Conservation (phyloP, 75 land plant genomes). For the Sequoia sempervirens region DNA sequence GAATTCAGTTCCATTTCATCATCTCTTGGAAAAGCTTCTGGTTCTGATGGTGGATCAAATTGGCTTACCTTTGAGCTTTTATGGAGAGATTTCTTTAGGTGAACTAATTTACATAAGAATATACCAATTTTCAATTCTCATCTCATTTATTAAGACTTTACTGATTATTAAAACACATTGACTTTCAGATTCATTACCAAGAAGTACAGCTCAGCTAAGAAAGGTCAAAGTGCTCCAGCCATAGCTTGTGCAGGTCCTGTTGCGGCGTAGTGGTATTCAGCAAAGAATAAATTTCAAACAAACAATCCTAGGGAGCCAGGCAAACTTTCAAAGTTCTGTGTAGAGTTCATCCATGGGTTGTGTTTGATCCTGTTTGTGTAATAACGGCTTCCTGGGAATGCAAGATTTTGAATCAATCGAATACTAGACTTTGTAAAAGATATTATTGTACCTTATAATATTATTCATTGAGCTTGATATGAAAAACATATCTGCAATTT, state of each 20-base stretch:
- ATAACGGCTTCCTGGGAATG: neutral
- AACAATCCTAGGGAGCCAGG: neutral
- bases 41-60: constrained; percentile 49
- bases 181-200: constrained; percentile 75
- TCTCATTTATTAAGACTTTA: neutral
- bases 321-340: neutral
- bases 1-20: constrained; percentile 37
- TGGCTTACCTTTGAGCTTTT: constrained; percentile 88
- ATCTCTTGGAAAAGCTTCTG: constrained; percentile 34
- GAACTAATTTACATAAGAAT: neutral
- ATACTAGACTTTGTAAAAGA: neutral
- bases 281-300: neutral
- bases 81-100: constrained; percentile 99
- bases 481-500: neutral
- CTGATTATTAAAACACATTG: neutral
- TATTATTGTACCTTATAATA: neutral
- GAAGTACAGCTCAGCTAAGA: constrained; percentile 70
- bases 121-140: constrained; percentile 1
- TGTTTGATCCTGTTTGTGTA: neutral
- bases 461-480: neutral
- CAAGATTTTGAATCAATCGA: neutral
- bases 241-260: constrained; percentile 61
- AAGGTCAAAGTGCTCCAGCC: constrained; percentile 38
- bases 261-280: constrained; percentile 14
- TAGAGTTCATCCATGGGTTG: neutral